Conservation (phyloP, 2,329 filamentous ascomycete species). For the Aspergillus neoniger region DNA sequence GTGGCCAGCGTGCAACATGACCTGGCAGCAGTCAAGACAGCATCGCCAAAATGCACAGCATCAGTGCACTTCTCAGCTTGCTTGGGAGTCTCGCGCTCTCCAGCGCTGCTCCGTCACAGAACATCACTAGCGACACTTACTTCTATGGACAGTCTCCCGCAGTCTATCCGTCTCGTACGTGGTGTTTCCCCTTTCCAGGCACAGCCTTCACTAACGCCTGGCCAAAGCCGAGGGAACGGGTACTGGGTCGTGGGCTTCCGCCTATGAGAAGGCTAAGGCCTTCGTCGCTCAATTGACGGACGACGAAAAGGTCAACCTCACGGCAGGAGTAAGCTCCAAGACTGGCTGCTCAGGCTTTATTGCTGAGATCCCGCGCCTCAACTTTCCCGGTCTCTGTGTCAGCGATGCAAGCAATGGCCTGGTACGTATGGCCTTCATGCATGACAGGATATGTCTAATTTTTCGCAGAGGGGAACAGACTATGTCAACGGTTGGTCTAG, state of each 20-base stretch:
- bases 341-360: conserved; percentile 39
- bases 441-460: neutral
- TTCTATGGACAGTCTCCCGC: conserved; percentile 30
- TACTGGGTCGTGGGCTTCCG: conserved; percentile 38
- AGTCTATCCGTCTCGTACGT: conserved; percentile 28
- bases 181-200: neutral
- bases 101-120: conserved; percentile 18
- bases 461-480: conserved; percentile 31
- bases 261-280: conserved; percentile 39
- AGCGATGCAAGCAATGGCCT: conserved; percentile 48
- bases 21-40: neutral
- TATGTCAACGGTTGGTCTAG: conserved; percentile 30
- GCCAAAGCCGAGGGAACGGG: conserved; percentile 25
- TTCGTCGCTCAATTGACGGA: conserved; percentile 45
- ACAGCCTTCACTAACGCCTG: neutral
- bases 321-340: conserved; percentile 25
- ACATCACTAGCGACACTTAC: conserved; percentile 25
- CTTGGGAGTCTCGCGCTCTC: conserved; percentile 13
- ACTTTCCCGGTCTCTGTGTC: conserved; percentile 44
- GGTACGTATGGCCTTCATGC: conserved; percentile 14
- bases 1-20: neutral
- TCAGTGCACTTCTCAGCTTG: conserved; percentile 5
- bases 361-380: conserved; percentile 31
- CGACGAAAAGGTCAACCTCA: conserved; percentile 46
- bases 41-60: conserved; percentile 8